phyloP scores from a whole-genome alignment of 306 rosid species.

The Abrus pulchellus region DNA sequence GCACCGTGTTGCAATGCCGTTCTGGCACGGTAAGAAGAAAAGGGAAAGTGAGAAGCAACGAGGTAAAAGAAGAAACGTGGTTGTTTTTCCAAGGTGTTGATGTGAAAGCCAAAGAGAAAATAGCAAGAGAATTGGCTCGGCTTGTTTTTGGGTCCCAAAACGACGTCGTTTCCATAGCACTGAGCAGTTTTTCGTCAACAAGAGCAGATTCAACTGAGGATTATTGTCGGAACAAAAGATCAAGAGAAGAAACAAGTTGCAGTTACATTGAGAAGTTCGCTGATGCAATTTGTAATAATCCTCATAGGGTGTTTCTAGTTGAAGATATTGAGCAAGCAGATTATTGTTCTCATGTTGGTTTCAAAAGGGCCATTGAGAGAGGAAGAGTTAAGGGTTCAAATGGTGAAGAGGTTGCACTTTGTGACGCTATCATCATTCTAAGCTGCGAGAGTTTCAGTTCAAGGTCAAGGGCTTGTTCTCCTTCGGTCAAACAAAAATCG shows the following conservation, averaged over 20 bases:
- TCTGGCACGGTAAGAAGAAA: conserved; percentile 76
- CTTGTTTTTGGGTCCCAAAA: conserved; percentile 74
- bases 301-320: conserved; percentile 81
- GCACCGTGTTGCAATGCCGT: conserved; percentile 81
- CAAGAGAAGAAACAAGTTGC: conserved; percentile 79
- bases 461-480: conserved; percentile 90
- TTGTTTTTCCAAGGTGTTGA: conserved; percentile 91
- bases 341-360: conserved; percentile 81
- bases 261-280: conserved; percentile 75
- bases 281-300: conserved; percentile 69
- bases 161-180: conserved; percentile 63
- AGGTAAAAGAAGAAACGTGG: conserved; percentile 90
- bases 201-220: conserved; percentile 83
- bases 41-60: conserved; percentile 51
- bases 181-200: conserved; percentile 81
- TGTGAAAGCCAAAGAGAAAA: conserved; percentile 68
- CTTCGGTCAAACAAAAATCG: conserved; percentile 58
- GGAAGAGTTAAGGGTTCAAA: conserved; percentile 67
- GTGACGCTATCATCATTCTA: conserved; percentile 82
- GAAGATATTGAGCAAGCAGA: conserved; percentile 94
- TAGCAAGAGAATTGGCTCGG: conserved; percentile 78
- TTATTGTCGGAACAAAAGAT: conserved; percentile 70
- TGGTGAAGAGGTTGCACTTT: conserved; percentile 71
- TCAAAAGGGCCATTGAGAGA: conserved; percentile 81
- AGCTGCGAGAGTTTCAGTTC: conserved; percentile 85